These are phyloP conservation scores for Coriolopsis trogii DNA, from an alignment of 1,284 basidiomycete genomes.

Conservation along the genomic window DNA sequence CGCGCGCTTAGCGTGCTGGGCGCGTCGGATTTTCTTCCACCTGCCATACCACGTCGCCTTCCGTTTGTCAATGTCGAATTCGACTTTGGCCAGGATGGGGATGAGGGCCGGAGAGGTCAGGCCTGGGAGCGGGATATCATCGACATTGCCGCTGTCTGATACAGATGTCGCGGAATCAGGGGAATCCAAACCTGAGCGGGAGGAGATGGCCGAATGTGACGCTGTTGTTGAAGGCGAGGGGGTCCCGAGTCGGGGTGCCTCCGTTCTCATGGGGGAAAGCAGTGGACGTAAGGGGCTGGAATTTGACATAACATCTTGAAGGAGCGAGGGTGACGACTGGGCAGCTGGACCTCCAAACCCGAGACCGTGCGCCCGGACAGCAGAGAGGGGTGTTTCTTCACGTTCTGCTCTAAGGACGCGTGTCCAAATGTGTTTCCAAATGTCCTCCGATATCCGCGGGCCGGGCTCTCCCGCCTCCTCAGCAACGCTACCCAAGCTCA, in stretches of 20 bases:
- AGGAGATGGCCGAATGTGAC: constrained; percentile 52
- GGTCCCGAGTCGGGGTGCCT: constrained; percentile 43
- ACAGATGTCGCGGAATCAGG: constrained; percentile 58
- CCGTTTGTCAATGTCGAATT: constrained; percentile 81
- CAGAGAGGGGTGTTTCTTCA: constrained; percentile 51
- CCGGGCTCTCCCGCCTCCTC: constrained; percentile 52
- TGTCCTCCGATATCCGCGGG: constrained; percentile 78
- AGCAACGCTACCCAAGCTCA: constrained; percentile 11
- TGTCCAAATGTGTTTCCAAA: constrained; percentile 82
- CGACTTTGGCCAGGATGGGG: constrained; percentile 84
- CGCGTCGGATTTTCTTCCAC: constrained; percentile 69
- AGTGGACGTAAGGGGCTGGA: constrained; percentile 47
- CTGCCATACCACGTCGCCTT: constrained; percentile 82
- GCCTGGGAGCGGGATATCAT: constrained; percentile 65
- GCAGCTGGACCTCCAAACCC: constrained; percentile 44
- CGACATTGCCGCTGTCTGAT: constrained; percentile 38
- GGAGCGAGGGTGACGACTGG: constrained; percentile 48
- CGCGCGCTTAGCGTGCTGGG: constrained; percentile 57
- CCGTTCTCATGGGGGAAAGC: constrained; percentile 43
- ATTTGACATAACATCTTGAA: constrained; percentile 38
- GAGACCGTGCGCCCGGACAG: constrained; percentile 43
- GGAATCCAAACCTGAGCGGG: constrained; percentile 51
- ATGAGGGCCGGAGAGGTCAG: constrained; percentile 64
- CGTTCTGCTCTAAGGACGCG: constrained; percentile 69
- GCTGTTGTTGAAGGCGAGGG: constrained; percentile 55